Evolutionary conservation across 768 basidiomycete species (phyloP).

Genomic region (Serpula lacrymans): DNA sequence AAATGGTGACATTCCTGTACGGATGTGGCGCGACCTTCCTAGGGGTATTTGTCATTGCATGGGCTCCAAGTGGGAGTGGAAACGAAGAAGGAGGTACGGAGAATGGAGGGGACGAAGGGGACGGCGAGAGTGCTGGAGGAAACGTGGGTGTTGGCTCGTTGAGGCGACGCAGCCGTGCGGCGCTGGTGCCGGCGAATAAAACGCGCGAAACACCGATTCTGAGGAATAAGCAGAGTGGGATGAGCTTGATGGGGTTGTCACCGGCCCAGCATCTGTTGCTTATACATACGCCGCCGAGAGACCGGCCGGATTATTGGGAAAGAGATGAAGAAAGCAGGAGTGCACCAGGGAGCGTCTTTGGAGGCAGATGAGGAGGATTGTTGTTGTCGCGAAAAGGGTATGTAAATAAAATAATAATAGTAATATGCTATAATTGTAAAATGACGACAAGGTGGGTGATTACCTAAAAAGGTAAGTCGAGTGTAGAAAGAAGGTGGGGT

Average conservation of each 20-base stretch:
- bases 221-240: slow-evolving; percentile 49
- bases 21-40: slow-evolving; percentile 87
- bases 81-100: slow-evolving; percentile 24
- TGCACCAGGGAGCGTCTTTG: slow-evolving; percentile 2
- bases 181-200: slow-evolving; percentile 48
- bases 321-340: slow-evolving; percentile 21
- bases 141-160: slow-evolving; percentile 14
- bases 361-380: slow-evolving; percentile 6
- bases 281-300: slow-evolving; percentile 61
- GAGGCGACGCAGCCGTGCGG: slow-evolving; percentile 29
- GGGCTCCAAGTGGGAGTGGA: slow-evolving; percentile 39
- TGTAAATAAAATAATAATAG: neutral
- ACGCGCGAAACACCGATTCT: slow-evolving; percentile 43
- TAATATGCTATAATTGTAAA: neutral
- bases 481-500: slow-evolving; percentile 9
- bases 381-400: slow-evolving; percentile 4
- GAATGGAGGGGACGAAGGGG: slow-evolving; percentile 27
- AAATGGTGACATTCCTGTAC: slow-evolving; percentile 80
- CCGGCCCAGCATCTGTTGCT: slow-evolving; percentile 74
- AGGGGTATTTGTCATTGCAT: slow-evolving; percentile 87
- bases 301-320: slow-evolving; percentile 37
- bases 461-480: slow-evolving; percentile 3
- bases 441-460: neutral
- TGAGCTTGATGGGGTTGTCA: slow-evolving; percentile 67
- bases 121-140: slow-evolving; percentile 17